These are phyloP conservation scores for Monosporozyma servazzii DNA, from an alignment of 805 yeast species.

Conservation along the genomic window DNA sequence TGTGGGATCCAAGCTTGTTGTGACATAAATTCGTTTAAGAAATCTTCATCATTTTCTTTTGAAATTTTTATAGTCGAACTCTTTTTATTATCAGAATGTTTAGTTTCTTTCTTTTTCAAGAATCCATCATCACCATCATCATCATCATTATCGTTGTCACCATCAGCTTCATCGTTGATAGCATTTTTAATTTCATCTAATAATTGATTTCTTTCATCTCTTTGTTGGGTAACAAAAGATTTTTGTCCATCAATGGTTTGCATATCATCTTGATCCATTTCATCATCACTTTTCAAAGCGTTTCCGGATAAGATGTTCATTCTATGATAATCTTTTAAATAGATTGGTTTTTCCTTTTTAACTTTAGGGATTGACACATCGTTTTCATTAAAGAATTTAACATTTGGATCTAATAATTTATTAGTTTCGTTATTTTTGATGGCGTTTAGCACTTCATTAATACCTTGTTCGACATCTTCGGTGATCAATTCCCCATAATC, in stretches of 20 bases:
- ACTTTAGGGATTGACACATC: conserved; percentile 38
- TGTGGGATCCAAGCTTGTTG: conserved; percentile 87
- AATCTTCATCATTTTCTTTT: conserved; percentile 51
- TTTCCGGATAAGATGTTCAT: conserved; percentile 66
- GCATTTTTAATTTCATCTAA: conserved; percentile 69
- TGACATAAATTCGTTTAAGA: conserved; percentile 62
- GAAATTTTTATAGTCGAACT: conserved; percentile 42
- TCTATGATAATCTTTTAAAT: conserved; percentile 87
- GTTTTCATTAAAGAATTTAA: conserved; percentile 65
- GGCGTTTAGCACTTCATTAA: conserved; percentile 60
- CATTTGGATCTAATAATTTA: conserved; percentile 53
- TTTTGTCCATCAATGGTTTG: conserved; percentile 32
- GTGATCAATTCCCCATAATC: conserved; percentile 84
- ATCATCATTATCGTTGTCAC: conserved; percentile 35
- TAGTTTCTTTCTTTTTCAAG: conserved; percentile 45
- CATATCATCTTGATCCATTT: conserved; percentile 26
- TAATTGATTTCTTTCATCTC: conserved; percentile 65
- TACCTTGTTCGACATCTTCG: conserved; percentile 73
- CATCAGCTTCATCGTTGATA: conserved; percentile 34
- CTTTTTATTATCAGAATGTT: conserved; percentile 15
- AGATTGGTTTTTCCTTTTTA: conserved; percentile 61
- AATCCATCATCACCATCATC: conserved; percentile 37
- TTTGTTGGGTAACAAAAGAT: conserved; percentile 67
- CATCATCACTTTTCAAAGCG: conserved; percentile 46
- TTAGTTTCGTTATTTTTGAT: conserved; percentile 57